These are phyloP conservation scores for Phoenix dactylifera DNA, from an alignment of 176 grass and related monocot species.

Conservation along the genomic window DNA sequence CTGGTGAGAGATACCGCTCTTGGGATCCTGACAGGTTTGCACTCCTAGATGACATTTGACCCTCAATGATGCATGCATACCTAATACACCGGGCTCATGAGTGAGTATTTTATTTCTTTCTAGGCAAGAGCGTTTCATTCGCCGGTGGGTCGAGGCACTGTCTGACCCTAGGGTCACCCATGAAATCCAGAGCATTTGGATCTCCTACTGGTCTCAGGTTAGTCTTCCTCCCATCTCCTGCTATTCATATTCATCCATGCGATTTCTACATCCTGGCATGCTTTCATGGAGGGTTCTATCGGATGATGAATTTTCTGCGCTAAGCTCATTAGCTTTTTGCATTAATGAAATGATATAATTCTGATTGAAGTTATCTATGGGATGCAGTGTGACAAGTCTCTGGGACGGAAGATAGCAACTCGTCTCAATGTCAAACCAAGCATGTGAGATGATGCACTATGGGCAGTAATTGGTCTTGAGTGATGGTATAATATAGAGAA, in stretches of 20 bases:
- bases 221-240: neutral
- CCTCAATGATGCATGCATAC: neutral
- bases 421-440: conserved; percentile 68
- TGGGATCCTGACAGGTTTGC: conserved; percentile 62
- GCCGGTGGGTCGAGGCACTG: conserved; percentile 70
- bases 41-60: neutral
- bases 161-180: conserved; percentile 90
- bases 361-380: conserved; percentile 5
- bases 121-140: conserved; percentile 88
- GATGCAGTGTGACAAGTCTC: conserved; percentile 68
- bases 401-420: conserved; percentile 78
- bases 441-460: conserved; percentile 41
- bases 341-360: neutral
- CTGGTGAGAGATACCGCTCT: conserved; percentile 83
- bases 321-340: too few species aligned
- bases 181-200: conserved; percentile 82
- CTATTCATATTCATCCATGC: neutral
- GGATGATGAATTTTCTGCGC: too few species aligned
- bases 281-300: neutral
- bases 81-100: neutral
- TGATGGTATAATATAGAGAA: too few species aligned
- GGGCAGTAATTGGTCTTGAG: too few species aligned
- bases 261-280: neutral
- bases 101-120: conserved; percentile 4
- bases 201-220: conserved; percentile 97